A percentile compares a stretch with the other conserved stretches of the same genome.
These are phyloP conservation scores for Ulmus americana DNA, from an alignment of 331 rosid species.

Conservation along the genomic window DNA sequence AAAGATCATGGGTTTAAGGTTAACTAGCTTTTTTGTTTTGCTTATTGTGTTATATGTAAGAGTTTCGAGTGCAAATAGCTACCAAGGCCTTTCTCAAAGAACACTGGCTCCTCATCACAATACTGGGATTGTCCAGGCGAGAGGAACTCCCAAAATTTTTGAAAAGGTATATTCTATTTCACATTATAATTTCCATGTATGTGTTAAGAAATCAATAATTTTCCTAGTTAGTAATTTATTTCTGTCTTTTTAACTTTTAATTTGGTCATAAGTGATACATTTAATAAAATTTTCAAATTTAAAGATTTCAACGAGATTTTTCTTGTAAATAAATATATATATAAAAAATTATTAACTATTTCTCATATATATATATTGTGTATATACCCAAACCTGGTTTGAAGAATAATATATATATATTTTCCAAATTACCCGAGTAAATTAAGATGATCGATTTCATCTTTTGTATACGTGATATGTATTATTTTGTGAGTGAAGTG, in stretches of 20 bases:
- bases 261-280: no score
- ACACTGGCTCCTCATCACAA: not conserved
- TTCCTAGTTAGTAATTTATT: not conserved
- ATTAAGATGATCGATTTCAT: no score
- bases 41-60: constrained; percentile 26
- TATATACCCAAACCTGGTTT: no score
- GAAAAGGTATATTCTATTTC: constrained; percentile 10
- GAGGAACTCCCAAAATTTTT: not conserved
- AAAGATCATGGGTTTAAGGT: constrained; percentile 35
- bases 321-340: no score
- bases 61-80: constrained; percentile 24
- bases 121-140: not conserved
- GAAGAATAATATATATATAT: no score
- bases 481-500: no score
- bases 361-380: no score
- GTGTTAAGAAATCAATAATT: not conserved
- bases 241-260: not conserved
- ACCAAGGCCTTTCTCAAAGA: constrained; percentile 2
- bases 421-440: no score
- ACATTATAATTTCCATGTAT: not conserved
- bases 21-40: constrained; percentile 20
- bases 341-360: no score
- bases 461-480: no score
- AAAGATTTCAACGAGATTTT: no score
- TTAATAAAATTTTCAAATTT: no score